Conservation (phyloP, 371 early-diverging fungal genomes). For the Paraphysoderma sedebokerense region DNA sequence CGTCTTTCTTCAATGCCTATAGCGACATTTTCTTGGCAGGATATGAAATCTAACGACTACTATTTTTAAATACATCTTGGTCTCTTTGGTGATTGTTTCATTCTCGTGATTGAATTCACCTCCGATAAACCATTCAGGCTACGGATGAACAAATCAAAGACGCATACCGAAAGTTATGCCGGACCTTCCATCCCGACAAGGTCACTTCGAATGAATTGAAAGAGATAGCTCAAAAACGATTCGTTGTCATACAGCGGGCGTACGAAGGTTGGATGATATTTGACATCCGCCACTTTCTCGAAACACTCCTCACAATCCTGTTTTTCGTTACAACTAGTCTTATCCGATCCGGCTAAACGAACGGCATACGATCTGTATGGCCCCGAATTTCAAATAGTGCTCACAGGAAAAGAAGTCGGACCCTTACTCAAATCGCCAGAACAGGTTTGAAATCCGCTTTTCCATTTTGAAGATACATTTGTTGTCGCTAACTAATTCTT, state of each 20-base stretch:
- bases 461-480: neutral
- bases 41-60: neutral
- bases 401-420: slow-evolving; percentile 47
- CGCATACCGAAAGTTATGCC: slow-evolving; percentile 57
- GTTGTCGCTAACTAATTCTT: neutral
- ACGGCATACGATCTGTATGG: slow-evolving; percentile 87
- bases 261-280: slow-evolving; percentile 46
- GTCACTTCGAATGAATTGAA: slow-evolving; percentile 32
- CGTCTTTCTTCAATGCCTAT: neutral
- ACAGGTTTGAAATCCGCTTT: slow-evolving; percentile 31
- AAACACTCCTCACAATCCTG: neutral
- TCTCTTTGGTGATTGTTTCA: neutral
- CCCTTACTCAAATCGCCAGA: slow-evolving; percentile 56
- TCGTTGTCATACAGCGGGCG: slow-evolving; percentile 67
- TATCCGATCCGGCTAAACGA: slow-evolving; percentile 60
- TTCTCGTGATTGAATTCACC: neutral
- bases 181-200: slow-evolving; percentile 83
- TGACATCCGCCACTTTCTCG: neutral
- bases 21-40: neutral
- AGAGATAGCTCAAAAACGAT: slow-evolving; percentile 47
- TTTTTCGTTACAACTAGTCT: slow-evolving; percentile 24
- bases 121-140: slow-evolving; percentile 29
- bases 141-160: slow-evolving; percentile 70
- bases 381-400: slow-evolving; percentile 1
- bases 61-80: neutral